These are phyloP conservation scores for Pharnaceum exiguum DNA, from an alignment of 148 eudicot species.

Conservation along the genomic window DNA sequence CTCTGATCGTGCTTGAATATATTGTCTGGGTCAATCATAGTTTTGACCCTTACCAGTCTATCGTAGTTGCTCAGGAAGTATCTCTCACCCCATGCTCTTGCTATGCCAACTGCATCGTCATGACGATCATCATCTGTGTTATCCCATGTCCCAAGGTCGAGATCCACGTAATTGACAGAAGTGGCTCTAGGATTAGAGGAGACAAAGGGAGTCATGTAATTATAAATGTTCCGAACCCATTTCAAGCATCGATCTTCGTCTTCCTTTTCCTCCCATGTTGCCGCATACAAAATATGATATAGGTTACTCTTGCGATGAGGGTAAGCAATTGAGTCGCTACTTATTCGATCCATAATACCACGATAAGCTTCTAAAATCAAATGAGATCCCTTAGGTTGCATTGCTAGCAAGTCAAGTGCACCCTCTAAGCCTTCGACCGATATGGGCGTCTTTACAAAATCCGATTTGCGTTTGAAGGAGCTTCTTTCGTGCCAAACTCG, in stretches of 20 bases:
- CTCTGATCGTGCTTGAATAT: conserved; percentile 52
- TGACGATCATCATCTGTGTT: not conserved
- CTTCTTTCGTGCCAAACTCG: conserved; percentile 22
- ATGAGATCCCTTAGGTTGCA: conserved; percentile 51
- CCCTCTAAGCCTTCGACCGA: conserved; percentile 18
- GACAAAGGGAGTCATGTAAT: conserved; percentile 40
- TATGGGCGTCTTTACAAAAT: conserved; percentile 33
- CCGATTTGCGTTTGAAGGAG: conserved; percentile 56
- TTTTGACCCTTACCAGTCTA: conserved; percentile 51
- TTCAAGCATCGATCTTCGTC: conserved; percentile 22
- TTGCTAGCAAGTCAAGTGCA: conserved; percentile 31
- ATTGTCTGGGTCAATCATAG: conserved; percentile 43
- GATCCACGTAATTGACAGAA: conserved; percentile 48
- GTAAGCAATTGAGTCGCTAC: conserved; percentile 38
- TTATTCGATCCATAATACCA: conserved; percentile 40
- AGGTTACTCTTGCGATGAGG: conserved; percentile 51
- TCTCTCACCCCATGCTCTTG: conserved; percentile 52
- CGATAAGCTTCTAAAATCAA: conserved; percentile 55
- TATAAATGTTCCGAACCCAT: conserved; percentile 48
- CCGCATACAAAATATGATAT: conserved; percentile 40
- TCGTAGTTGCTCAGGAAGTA: conserved; percentile 54
- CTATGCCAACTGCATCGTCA: conserved; percentile 37
- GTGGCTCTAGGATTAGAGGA: conserved; percentile 54
- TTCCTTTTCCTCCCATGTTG: conserved; percentile 42
- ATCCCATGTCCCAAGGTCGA: conserved; percentile 41